Evolutionary conservation across 1,284 basidiomycete species (phyloP), one percentile per base, ranked within the genome.

Genomic region (Cutaneotrichosporon cutaneum): DNA sequence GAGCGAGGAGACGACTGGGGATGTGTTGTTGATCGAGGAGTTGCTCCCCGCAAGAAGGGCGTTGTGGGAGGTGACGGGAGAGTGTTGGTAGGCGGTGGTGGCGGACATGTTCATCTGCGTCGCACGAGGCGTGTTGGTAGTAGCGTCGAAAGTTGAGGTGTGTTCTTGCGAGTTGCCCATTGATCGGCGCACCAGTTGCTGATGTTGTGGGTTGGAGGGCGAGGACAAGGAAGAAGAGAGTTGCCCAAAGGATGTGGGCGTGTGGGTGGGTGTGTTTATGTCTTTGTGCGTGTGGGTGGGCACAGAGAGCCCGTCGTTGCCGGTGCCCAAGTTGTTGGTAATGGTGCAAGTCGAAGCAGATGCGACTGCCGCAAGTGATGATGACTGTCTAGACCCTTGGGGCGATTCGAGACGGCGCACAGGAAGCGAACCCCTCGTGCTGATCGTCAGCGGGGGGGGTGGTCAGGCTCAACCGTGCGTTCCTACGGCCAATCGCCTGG

Each of bases 191-290:
- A 39, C 22, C n/a, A 39, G 52, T 26, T 54, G 52, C 35, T 54
- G 32, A 8, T 35, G 52, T 26, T 39, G 51, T n/a, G 14, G 35
- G 35, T 36, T 11, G 51, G 52, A 8, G 24, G 35, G 42, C 35
- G 52, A 54, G 33, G 55, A 54, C 14, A 36, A 42, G 24, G 53
- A 47, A 33, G 42, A 48, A 39, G 42, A 47, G 27, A 21, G 32
- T 16, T 56, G 55, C 44, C 55, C 45, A 24, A 47, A 47, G 42
- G 55, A 47, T 22, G 45, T 47, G 55, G 55, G 55, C 55, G 55
- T 56, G 55, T 56, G 55, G 55, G 32, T 32, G 16, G 39, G 16
- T 42, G 44, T 56, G 55, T 56, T 48, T 56, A 47, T 35, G 44
- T 47, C 16, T 21, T 9, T 18, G 39, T 14, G 39, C 39, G 27